Conservation (phyloP, 805 yeast genomes). For the Wickerhamomyces chambardii region DNA sequence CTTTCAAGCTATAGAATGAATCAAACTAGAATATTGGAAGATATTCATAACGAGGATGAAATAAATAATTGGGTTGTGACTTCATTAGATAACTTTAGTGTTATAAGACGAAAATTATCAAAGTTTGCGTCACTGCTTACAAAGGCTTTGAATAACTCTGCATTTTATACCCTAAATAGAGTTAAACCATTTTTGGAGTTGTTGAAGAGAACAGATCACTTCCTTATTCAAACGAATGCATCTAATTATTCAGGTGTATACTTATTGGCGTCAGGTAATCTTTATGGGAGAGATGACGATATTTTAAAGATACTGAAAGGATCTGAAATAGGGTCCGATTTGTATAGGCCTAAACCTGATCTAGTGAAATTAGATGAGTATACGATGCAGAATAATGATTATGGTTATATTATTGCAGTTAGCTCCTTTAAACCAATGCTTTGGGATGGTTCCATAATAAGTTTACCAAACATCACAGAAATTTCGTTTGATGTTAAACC, state of each 20-base stretch:
- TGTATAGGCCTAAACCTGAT: conserved; percentile 18
- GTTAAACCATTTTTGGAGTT: conserved; percentile 43
- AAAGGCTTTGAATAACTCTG: conserved; percentile 66
- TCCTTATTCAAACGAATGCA: conserved; percentile 64
- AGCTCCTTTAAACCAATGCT: conserved; percentile 79
- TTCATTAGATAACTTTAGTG: conserved; percentile 63
- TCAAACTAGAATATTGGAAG: conserved; percentile 59
- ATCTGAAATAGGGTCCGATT: conserved; percentile 42
- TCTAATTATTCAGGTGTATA: conserved; percentile 75
- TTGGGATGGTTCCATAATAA: conserved; percentile 79
- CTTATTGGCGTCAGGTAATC: conserved; percentile 57
- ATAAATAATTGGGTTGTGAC: conserved; percentile 34
- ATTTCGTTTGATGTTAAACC: conserved; percentile 43
- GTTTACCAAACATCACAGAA: conserved; percentile 23
- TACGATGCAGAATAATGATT: conserved; percentile 20
- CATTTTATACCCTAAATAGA: conserved; percentile 46
- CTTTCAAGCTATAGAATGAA: conserved; percentile 61
- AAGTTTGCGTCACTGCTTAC: conserved; percentile 66
- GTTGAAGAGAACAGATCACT: conserved; percentile 62
- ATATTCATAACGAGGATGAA: conserved; percentile 27
- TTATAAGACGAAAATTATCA: conserved; percentile 70
- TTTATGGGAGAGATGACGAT: conserved; percentile 29
- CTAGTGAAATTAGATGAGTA: conserved; percentile 13
- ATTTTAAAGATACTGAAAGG: conserved; percentile 36
- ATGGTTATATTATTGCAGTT: conserved; percentile 61